Base-by-base conservation (phyloP, 2,329 filamentous ascomycete species). In the Aphanoascus verrucosus region DNA sequence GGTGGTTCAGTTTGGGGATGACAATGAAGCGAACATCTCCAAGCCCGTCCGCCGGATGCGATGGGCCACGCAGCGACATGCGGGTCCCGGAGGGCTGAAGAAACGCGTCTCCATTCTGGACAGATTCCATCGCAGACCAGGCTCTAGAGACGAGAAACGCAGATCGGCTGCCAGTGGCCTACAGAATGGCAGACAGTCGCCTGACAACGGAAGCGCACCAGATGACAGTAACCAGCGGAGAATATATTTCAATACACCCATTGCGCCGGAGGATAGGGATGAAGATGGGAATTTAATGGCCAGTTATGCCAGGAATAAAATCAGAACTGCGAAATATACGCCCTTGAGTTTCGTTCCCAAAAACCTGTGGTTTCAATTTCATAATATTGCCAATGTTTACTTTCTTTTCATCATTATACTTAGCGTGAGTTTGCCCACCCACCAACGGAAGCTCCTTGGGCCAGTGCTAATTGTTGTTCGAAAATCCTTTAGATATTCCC, bases 341-440 rank as follows among this genome's bases (percentile, higher is more conserved):
- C 85, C 94, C 7, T 71, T 98, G 58, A 94, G 87, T 56, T 98
- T 98, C 71, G 70, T 98, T 28, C 93, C 93, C 12, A 97, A 97
- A 74, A 97, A 98, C 71, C 67, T 98, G 65, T 98, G 85, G 82
- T 88, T 94, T 60, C 94, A 98, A 70, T 97, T 98, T 67, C 91
- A 98, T 72, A 97, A 97, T 66, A 85, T 98, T 64, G 93, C 93
- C 65, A 98, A 98, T 69, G 85, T 97, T 52, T 98, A 97, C 73
- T 98, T 98, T 78, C 77, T 97, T 62, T 96, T 97, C 72, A 80
- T 91, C 63, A 90, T 96, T 67, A 94, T 98, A 65, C 79, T 98
- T 56, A 84, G 85, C 64, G 93, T 97, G 84, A 77, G 90, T 79
- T 53, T 42, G 50, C 35, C 52, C 31, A 48, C 2, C 5, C 41